Conservation (phyloP, 805 yeast species). For the Candida ortonii region DNA sequence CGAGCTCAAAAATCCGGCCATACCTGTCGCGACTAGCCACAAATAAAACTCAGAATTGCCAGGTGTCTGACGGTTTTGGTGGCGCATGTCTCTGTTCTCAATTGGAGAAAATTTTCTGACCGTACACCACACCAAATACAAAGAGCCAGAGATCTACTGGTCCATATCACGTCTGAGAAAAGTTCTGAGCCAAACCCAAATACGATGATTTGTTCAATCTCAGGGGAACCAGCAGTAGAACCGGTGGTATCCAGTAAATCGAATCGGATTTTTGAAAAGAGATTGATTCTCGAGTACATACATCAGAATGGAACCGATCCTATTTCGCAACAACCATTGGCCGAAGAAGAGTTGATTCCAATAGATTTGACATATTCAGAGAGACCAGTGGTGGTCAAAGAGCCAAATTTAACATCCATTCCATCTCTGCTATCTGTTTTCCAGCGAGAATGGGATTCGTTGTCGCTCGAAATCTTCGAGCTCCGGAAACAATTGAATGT, state of each 20-base stretch:
- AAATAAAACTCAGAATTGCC: too few species aligned
- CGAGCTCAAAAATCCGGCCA: too few species aligned
- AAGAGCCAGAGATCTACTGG: too few species aligned
- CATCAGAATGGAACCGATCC: constrained; percentile 73
- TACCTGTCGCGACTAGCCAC: too few species aligned
- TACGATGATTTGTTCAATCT: constrained; percentile 38
- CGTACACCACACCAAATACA: too few species aligned
- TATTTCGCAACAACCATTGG: constrained; percentile 58
- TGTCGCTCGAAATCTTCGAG: constrained; percentile 75
- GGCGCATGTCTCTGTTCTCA: too few species aligned
- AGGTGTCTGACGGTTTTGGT: too few species aligned
- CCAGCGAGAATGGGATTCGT: constrained; percentile 88
- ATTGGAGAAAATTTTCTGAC: too few species aligned
- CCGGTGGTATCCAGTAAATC: constrained; percentile 79
- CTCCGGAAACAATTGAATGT: constrained; percentile 67
- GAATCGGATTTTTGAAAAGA: constrained; percentile 66
- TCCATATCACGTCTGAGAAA: too few species aligned
- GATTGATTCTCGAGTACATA: constrained; percentile 59
- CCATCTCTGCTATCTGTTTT: constrained; percentile 73
- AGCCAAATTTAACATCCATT: constrained; percentile 54
- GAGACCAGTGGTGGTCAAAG: constrained; percentile 21
- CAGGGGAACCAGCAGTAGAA: constrained; percentile 65
- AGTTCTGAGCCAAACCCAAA: too few species aligned
- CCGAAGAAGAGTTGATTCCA: constrained; percentile 54
- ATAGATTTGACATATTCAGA: constrained; percentile 20